These are phyloP conservation scores for Globisporangium polare DNA, from an alignment of 352 stramenopile species.

Conservation along the genomic window DNA sequence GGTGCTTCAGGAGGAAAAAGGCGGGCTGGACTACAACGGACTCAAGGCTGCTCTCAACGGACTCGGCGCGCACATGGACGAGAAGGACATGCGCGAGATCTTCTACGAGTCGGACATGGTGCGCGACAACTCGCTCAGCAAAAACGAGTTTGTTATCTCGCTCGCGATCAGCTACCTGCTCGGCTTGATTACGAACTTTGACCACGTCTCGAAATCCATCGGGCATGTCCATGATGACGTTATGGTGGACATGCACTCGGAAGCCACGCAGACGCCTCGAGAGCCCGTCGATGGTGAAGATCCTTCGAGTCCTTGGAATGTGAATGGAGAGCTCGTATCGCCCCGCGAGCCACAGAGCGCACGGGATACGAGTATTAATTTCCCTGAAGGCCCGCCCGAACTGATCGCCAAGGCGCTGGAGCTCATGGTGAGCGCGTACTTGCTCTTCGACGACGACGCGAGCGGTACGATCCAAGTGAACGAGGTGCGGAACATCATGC, in stretches of 20 bases:
- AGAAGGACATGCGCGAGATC: constrained; percentile 67
- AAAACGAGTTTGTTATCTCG: constrained; percentile 85
- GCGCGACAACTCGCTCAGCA: constrained; percentile 77
- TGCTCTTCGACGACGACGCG: constrained; percentile 82
- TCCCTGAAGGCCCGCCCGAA: constrained; percentile 32
- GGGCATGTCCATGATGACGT: constrained; percentile 33
- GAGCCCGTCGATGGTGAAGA: neutral
- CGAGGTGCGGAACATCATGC: constrained; percentile 66
- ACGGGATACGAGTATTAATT: constrained; percentile 15
- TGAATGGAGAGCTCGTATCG: neutral
- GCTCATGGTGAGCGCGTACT: constrained; percentile 80
- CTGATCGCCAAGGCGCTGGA: constrained; percentile 70
- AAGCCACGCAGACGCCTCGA: neutral
- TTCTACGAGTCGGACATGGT: constrained; percentile 90
- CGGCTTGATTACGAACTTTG: constrained; percentile 72
- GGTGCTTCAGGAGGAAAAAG: constrained; percentile 34
- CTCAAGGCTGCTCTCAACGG: constrained; percentile 55
- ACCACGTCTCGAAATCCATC: constrained; percentile 35
- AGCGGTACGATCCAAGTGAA: constrained; percentile 79
- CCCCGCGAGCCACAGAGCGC: constrained; percentile 13
- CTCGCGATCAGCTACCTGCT: constrained; percentile 83
- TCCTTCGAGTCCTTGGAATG: neutral
- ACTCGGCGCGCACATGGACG: constrained; percentile 63
- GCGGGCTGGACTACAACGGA: constrained; percentile 60
- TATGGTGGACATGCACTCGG: constrained; percentile 7